phyloP scores from a whole-genome alignment of 2,329 filamentous ascomycete genomes.

The Talaromyces islandicus region DNA sequence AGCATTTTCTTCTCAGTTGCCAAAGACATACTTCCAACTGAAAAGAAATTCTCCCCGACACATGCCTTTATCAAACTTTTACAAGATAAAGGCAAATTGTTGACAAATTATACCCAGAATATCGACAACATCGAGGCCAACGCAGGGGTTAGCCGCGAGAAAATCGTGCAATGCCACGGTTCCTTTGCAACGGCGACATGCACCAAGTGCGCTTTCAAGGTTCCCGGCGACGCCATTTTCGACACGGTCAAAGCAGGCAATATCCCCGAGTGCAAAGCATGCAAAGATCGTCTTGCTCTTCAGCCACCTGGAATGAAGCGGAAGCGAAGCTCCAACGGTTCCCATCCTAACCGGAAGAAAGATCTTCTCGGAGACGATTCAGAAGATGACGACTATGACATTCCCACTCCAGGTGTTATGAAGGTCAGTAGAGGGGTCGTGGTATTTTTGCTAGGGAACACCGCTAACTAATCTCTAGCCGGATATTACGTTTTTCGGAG shows the following conservation, averaged over 20 bases:
- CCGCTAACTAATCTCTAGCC: slow-evolving; percentile 44
- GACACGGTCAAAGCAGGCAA: slow-evolving; percentile 67
- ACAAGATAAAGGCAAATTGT: slow-evolving; percentile 78
- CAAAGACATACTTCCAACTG: slow-evolving; percentile 78
- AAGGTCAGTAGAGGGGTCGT: slow-evolving; percentile 40
- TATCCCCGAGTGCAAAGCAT: slow-evolving; percentile 72
- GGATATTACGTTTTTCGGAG: slow-evolving; percentile 97
- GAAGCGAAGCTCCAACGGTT: slow-evolving; percentile 46
- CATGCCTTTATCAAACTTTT: slow-evolving; percentile 90
- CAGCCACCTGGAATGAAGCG: slow-evolving; percentile 46
- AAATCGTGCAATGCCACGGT: slow-evolving; percentile 92
- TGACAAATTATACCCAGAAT: slow-evolving; percentile 98
- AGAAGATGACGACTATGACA: slow-evolving; percentile 57
- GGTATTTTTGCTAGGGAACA: neutral
- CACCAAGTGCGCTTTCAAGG: slow-evolving; percentile 69
- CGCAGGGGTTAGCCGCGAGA: slow-evolving; percentile 73
- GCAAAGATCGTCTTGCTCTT: slow-evolving; percentile 51
- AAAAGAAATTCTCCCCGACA: slow-evolving; percentile 78
- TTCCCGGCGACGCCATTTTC: slow-evolving; percentile 72
- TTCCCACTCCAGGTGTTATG: slow-evolving; percentile 72
- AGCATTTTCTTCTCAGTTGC: slow-evolving; percentile 86
- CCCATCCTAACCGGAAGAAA: slow-evolving; percentile 48
- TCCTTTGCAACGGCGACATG: slow-evolving; percentile 92
- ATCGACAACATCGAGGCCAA: slow-evolving; percentile 92
- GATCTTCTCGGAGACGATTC: slow-evolving; percentile 51